Conservation (phyloP, 1,284 basidiomycete species). For the Athelia sp. region DNA sequence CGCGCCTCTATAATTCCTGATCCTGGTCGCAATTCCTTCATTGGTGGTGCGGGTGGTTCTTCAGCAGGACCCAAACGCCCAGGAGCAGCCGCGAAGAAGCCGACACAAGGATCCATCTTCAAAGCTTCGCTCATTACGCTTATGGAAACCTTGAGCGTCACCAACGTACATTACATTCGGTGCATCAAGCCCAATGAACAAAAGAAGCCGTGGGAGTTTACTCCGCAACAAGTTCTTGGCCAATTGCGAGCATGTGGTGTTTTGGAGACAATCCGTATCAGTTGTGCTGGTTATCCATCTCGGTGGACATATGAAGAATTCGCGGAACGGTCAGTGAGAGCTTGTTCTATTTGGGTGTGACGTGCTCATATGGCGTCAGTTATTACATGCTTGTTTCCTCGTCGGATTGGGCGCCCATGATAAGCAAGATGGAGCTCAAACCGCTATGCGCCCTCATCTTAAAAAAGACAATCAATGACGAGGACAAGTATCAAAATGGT, state of each 20-base stretch:
- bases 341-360: constrained; percentile 1
- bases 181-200: constrained; percentile 99
- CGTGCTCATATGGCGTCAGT: constrained; percentile 35
- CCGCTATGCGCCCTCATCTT: constrained; percentile 86
- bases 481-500: constrained; percentile 96
- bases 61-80: constrained; percentile 48
- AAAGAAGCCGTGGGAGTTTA: constrained; percentile 96
- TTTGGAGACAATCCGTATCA: constrained; percentile 97
- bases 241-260: constrained; percentile 99
- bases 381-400: constrained; percentile 97
- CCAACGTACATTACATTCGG: constrained; percentile 98
- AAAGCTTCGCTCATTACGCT: constrained; percentile 91
- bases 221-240: constrained; percentile 92
- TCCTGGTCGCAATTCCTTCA: constrained; percentile 72
- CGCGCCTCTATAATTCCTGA: constrained; percentile 81
- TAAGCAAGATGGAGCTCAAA: constrained; percentile 75
- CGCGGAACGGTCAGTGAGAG: constrained; percentile 78
- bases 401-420: constrained; percentile 80
- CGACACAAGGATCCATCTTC: constrained; percentile 98
- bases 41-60: constrained; percentile 40
- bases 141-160: constrained; percentile 97
- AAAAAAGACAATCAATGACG: constrained; percentile 82
- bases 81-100: constrained; percentile 78
- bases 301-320: constrained; percentile 99
- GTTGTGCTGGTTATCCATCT: constrained; percentile 98